phyloP scores from a whole-genome alignment of 2,329 filamentous ascomycete genomes.

The Fusarium aywerte region DNA sequence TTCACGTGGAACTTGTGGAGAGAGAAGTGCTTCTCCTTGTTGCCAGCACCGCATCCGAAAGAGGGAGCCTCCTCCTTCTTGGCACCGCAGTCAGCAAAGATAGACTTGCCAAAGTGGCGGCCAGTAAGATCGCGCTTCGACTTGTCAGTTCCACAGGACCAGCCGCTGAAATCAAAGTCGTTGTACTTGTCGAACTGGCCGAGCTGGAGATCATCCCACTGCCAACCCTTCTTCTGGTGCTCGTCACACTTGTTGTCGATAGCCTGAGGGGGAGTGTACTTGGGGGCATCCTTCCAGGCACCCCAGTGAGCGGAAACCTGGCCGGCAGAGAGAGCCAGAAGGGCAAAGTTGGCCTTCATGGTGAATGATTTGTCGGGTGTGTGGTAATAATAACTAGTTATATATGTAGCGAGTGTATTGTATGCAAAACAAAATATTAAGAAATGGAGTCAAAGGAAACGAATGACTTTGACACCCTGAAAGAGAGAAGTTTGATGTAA shows the following conservation, averaged over 20 bases:
- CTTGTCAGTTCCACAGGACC: slow-evolving; percentile 70
- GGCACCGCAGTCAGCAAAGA: slow-evolving; percentile 64
- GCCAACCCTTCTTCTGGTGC: slow-evolving; percentile 76
- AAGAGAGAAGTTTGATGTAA: slow-evolving; percentile 40
- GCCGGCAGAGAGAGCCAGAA: slow-evolving; percentile 64
- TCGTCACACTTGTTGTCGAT: slow-evolving; percentile 80
- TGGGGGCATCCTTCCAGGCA: slow-evolving; percentile 48
- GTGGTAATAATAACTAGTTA: slow-evolving; percentile 34
- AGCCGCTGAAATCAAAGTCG: slow-evolving; percentile 79
- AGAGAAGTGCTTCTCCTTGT: slow-evolving; percentile 68
- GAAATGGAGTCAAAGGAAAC: slow-evolving; percentile 60
- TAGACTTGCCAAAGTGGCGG: slow-evolving; percentile 68
- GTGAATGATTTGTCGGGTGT: slow-evolving; percentile 41
- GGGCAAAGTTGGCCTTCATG: slow-evolving; percentile 64
- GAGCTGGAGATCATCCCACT: slow-evolving; percentile 72
- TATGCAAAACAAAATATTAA: slow-evolving; percentile 45
- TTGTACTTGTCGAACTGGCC: slow-evolving; percentile 74
- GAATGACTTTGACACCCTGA: slow-evolving; percentile 64
- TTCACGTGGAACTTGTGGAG: slow-evolving; percentile 78
- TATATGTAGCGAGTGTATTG: slow-evolving; percentile 39
- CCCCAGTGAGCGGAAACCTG: slow-evolving; percentile 56
- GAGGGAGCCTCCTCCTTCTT: slow-evolving; percentile 63
- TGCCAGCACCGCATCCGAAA: slow-evolving; percentile 59
- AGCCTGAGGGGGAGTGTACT: slow-evolving; percentile 76
- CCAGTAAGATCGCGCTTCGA: slow-evolving; percentile 68